Evolutionary conservation across 768 basidiomycete species (phyloP), one percentile per base, ranked within the genome.

Genomic region (Mycena rebaudengoi): DNA sequence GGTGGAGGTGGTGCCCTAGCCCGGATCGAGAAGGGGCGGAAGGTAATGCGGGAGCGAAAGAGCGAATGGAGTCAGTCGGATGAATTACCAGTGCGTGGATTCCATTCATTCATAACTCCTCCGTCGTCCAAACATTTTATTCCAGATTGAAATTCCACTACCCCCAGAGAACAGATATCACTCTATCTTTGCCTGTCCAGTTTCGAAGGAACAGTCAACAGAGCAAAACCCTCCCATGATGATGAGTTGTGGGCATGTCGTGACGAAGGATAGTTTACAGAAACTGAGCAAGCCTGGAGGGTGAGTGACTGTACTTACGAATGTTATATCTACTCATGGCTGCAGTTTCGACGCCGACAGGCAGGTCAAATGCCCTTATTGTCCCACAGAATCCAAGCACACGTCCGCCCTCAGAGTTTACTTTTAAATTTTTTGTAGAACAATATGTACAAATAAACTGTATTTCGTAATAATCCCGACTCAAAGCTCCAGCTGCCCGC

Each of bases 141-240:
- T 56, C 1, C 68, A 99, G 97, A 96, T 99, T 70, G 97, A 98
- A 79, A 94, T 99, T 66, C 94, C 94, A 1, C 74, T 99, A 12
- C 87, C 92, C 1, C 83, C 93, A 2, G 89, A 92, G 67, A 91
- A 96, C 71, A 85, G 95, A 28, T 99, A 96, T 77, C 98, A 99
- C 75, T 98, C 96, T 1, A 91, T 99, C 60, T 99, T 99, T 75
- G 90, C 95, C 46, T 99, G 98, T 76, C 94, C 98, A 0, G 98
- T 99, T 21, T 97, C 95, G 10, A 99, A 98, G 78, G 97, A 99
- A 71, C 97, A 98, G 78, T 90, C 95, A 23, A 96, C 94, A 5
- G 91, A 94, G 53, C 76, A 84, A 60, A 99, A 99, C 74, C 98
- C 96, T 10, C 97, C 98, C 0, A 98, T 98, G 95, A 96, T 98